Evolutionary conservation across 192 early-diverging fungal species (phyloP), one percentile per base, ranked within the genome.

Genomic region (Coemansia sp.): DNA sequence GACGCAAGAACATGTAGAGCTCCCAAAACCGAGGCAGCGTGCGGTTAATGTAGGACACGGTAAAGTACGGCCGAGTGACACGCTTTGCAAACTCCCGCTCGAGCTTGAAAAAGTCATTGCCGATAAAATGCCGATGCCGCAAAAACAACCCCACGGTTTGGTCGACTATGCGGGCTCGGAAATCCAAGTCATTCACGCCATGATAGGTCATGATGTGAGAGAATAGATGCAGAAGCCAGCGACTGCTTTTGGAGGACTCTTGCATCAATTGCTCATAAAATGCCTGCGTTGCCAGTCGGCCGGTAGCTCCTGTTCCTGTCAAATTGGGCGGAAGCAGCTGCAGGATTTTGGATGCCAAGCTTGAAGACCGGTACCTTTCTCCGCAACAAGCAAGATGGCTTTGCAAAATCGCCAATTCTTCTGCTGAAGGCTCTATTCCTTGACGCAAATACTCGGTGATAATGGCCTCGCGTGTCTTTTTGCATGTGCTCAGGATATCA

Each of bases 1-100:
- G 44, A 5, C 72, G 56, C 50, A 75, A 49, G 16, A 75, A 75
- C 65, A 68, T 64, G n/a, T 75, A 54, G 49, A 75, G 49, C 0
- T 56, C 53, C 72, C 72, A 75, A 40, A 75, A 59, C 9, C 72
- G 44, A 2, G 65, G 54, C 0, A 56, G 53, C 49, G 61, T n/a
- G 6, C 14, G 1, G 28, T 67, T 63, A 10, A 57, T 23, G 28
- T 57, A 63, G 0, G 19, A 9, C 3, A 31, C 28, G 3, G 72
- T 33, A 23, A 75, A 65, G 21, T 55, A 18, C 12, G 61, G 55
- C 15, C 50, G 44, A 44, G 18, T 37, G 11, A 68, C 61, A 19
- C 47, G 48, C 19, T 53, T 54, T 8, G 66, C 40, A 23, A 73
- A 49, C 5, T 28, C 21, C 7, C 62, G 57, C n/a, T 75, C 72